Percentiles rank a stretch among this genome's conserved stretches.
Evolutionary conservation across 129 eudicot species (phyloP).

Genomic region (Lactuca saligna): DNA sequence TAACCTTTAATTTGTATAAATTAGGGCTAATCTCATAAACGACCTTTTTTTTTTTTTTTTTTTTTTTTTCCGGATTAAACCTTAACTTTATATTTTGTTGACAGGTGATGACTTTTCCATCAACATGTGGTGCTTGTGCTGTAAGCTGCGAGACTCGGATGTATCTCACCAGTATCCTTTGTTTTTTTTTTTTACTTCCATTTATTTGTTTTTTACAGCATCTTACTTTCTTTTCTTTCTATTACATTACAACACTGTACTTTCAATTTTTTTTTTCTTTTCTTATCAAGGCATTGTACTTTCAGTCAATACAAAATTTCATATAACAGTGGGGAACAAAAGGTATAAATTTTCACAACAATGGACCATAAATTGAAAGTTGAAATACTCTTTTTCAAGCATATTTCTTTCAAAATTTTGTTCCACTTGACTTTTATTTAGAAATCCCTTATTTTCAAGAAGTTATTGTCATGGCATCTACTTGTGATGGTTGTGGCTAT

Average conservation of each 20-base stretch:
- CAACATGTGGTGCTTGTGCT: slow-evolving; percentile 74
- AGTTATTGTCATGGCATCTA: slow-evolving; percentile 93
- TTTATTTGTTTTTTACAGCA: not conserved
- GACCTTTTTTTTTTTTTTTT: no score
- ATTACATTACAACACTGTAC: not conserved
- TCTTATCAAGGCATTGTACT: not conserved
- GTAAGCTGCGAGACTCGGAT: slow-evolving; percentile 64
- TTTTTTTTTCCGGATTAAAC: no score
- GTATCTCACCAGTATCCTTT: slow-evolving; percentile 80
- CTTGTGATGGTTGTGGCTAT: slow-evolving; percentile 93
- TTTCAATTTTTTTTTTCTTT: not conserved
- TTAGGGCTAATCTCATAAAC: slow-evolving; percentile 11
- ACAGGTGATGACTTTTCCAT: slow-evolving; percentile 79
- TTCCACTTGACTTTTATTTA: slow-evolving; percentile 48
- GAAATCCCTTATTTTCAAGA: slow-evolving; percentile 96
- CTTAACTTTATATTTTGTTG: not conserved
- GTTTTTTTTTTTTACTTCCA: not conserved
- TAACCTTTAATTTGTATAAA: not conserved
- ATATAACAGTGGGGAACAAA: no score
- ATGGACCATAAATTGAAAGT: no score
- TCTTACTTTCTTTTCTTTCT: not conserved
- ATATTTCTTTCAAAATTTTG: slow-evolving; percentile 7
- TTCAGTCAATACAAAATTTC: not conserved
- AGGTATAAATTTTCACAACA: no score
- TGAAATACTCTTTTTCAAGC: not conserved